Base-by-base conservation (phyloP, 2,329 filamentous ascomycete genomes). In the Xylariomycetidae sp. region DNA sequence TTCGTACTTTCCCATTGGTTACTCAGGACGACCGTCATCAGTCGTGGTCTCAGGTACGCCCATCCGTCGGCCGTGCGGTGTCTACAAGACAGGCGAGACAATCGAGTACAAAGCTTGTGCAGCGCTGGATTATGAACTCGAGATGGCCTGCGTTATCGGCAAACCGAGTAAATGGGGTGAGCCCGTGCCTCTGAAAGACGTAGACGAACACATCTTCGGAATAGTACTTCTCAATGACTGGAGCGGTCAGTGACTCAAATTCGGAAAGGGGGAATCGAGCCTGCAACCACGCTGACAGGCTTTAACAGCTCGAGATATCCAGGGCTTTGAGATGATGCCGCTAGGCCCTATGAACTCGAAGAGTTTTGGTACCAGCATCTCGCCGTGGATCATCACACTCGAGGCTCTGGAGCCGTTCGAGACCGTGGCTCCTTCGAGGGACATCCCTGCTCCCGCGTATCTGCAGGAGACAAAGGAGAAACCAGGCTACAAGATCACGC, bases 211-310 rank as follows among this genome's bases (percentile, higher is more conserved):
- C 42, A 74, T 81, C 12, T 81, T 82, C 49, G 77, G 78, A 0
- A 60, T 79, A n/a, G 69, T 77, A 1, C 54, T 82, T 23, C 47
- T 82, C 10, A 82, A 82, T 41, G 77, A 82, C 41, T 82, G 77
- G 77, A 65, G 57, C 45, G 62, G 59, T 59, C 37, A 48, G 54
- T 51, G 13, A 20, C n/a, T 23, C n/a, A n/a, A 23, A 8, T 23
- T 23, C n/a, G n/a, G n/a, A n/a, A n/a, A n/a, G n/a, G n/a, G n/a
- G n/a, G n/a, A n/a, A n/a, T n/a, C 9, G 12, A 5, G n/a, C 15
- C 4, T 27, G 6, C 14, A 13, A 38, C 9, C 36, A 6, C 27
- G 27, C 9, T 14, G 9, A 25, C 20, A 12, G n/a, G n/a, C n/a
- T 18, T 17, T 7, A 20, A 36, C 33, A 59, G 71, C 75, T 14